Evolutionary conservation across 192 early-diverging fungal species (phyloP).

Genomic region (Gamsiella multidivaricata): DNA sequence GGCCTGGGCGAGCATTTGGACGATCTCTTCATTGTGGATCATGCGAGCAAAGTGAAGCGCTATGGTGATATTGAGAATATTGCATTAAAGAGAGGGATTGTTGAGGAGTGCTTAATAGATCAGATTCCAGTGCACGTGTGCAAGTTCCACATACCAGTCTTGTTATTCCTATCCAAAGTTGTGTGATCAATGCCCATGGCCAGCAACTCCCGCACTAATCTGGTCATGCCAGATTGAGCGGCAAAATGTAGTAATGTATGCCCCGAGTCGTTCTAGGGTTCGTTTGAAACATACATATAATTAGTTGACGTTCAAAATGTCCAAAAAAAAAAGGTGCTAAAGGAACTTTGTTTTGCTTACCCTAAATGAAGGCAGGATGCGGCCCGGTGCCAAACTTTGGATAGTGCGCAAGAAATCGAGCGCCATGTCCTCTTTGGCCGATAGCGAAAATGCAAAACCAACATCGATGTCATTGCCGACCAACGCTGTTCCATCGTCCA

Average conservation of each 20-base stretch:
- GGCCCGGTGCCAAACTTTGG: conserved; percentile 38
- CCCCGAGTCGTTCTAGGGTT: conserved; percentile 33
- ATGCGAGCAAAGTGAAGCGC: conserved; percentile 47
- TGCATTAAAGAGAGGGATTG: neutral
- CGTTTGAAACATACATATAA: neutral
- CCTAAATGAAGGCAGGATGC: conserved; percentile 38
- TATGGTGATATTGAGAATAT: neutral
- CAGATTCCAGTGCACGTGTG: too few relatives aligned
- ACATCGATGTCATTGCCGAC: conserved; percentile 38
- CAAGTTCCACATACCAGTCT: conserved; percentile 29
- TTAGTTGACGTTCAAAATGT: neutral
- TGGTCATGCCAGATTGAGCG: conserved; percentile 24
- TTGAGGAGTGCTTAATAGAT: neutral
- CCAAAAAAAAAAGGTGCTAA: too few relatives aligned
- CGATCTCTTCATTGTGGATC: conserved; percentile 20
- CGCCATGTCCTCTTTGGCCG: conserved; percentile 36
- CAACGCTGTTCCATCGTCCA: conserved; percentile 37
- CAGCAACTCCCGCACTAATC: conserved; percentile 25
- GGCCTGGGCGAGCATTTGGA: conserved; percentile 18
- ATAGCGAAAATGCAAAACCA: conserved; percentile 14
- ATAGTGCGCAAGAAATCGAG: conserved; percentile 43
- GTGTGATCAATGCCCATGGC: conserved; percentile 53
- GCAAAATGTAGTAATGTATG: conserved; percentile 44
- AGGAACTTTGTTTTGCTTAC: too few relatives aligned
- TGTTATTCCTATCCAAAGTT: conserved; percentile 49